Evolutionary conservation across 345 rosid species (phyloP).

Genomic region (Raphanus raphanistrum): DNA sequence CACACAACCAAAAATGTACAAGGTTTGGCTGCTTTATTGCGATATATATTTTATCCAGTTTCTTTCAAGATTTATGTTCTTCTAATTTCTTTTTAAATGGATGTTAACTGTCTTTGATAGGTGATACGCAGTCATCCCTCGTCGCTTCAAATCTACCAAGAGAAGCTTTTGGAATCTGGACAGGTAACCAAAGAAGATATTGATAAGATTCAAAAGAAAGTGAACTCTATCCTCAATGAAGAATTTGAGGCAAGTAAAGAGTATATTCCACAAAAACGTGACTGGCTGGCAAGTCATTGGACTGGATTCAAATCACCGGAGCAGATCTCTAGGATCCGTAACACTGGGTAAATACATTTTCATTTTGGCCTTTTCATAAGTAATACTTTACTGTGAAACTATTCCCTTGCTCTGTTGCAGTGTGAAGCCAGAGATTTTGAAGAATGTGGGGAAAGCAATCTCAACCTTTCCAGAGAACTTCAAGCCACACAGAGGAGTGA

Average conservation of each 20-base stretch:
- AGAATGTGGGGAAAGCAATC: conserved; percentile 69
- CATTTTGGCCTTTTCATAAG: neutral
- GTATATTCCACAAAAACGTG: conserved; percentile 62
- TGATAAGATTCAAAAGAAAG: conserved; percentile 61
- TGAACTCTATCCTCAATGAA: conserved; percentile 61
- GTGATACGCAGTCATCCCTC: conserved; percentile 69
- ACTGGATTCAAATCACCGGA: conserved; percentile 78
- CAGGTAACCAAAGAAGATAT: conserved; percentile 61
- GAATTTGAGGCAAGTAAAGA: conserved; percentile 69
- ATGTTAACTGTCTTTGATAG: conserved; percentile 37
- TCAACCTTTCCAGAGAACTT: conserved; percentile 62
- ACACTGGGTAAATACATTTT: conserved; percentile 57
- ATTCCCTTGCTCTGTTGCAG: conserved; percentile 41
- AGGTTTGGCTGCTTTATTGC: conserved; percentile 45
- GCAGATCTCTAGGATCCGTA: conserved; percentile 66
- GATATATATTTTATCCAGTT: neutral
- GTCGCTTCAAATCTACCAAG: conserved; percentile 57
- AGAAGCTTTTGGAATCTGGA: conserved; percentile 62
- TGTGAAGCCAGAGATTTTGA: conserved; percentile 72
- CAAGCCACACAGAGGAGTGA: conserved; percentile 75
- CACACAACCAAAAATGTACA: conserved; percentile 80
- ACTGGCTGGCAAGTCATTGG: conserved; percentile 84
- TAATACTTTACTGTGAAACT: neutral
- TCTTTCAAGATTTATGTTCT: neutral
- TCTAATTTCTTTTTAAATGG: neutral